Conservation (phyloP, 2,329 filamentous ascomycete species). For the Cercospora nicotianae region DNA sequence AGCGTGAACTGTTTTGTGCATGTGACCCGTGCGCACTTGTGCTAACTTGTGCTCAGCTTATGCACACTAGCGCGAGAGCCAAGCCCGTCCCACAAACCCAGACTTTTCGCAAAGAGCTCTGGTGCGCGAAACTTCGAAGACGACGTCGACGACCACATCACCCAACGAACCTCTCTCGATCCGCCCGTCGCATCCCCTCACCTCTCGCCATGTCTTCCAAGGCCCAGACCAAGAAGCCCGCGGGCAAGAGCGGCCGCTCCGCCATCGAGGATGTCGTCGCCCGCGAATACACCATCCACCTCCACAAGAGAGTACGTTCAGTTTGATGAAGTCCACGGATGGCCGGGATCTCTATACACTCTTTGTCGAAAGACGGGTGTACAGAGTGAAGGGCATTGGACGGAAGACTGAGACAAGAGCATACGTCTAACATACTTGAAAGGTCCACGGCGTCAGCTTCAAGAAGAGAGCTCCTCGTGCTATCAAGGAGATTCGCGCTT, state of each 20-base stretch:
- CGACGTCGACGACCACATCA: slow-evolving; percentile 19
- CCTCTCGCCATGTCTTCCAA: slow-evolving; percentile 44
- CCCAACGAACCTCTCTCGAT: slow-evolving; percentile 19
- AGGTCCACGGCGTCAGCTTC: slow-evolving; percentile 97
- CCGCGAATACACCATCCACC: slow-evolving; percentile 99
- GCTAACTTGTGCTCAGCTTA: background rate
- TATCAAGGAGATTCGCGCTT: slow-evolving; percentile 99
- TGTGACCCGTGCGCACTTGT: slow-evolving; percentile 1
- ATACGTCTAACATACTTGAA: slow-evolving; percentile 41
- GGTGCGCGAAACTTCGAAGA: slow-evolving; percentile 3
- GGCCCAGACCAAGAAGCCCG: slow-evolving; percentile 58
- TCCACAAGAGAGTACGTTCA: slow-evolving; percentile 96
- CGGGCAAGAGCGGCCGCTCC: slow-evolving; percentile 71
- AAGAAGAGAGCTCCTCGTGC: slow-evolving; percentile 99
- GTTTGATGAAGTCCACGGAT: slow-evolving; percentile 71
- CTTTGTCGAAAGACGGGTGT: slow-evolving; percentile 7
- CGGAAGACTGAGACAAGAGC: slow-evolving; percentile 63
- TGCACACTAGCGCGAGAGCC: background rate
- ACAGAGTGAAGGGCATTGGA: slow-evolving; percentile 51
- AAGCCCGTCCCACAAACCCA: background rate
- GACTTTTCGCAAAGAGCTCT: background rate
- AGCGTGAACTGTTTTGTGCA: background rate
- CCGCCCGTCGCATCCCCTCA: slow-evolving; percentile 12
- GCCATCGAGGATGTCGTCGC: slow-evolving; percentile 99
- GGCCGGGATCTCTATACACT: slow-evolving; percentile 37